Evolutionary conservation across 1,139 yeast genomes (phyloP), one percentile per base, ranked within the genome.

Genomic region (Suhomyces kunorum): DNA sequence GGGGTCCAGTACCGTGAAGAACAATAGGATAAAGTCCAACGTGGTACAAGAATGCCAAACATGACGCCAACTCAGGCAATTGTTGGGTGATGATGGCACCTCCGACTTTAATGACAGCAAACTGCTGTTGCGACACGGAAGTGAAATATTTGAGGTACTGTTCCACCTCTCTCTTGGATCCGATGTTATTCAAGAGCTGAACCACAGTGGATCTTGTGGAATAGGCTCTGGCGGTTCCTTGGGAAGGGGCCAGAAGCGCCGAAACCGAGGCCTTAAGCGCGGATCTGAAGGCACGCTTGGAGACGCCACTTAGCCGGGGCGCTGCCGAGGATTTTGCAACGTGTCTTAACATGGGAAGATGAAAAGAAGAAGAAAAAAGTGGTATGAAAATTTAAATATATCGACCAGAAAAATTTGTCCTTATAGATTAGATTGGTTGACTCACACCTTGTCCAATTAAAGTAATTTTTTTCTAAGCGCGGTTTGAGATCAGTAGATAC

Each of bases 1-100:
- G 99, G 9, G 99, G 99, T 18, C 99, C 99, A 2, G 98, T 92
- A 30, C 99, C 99, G 61, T 92, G 99, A 46, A 94, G 76, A 16
- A 92, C 96, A 48, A 92, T 88, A 15, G 99, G 99, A 58, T 90
- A 92, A 50, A 92, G 78, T 7, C 99, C 99, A 42, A 92, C 96
- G 61, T 94, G 99, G 70, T 92, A 92, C 52, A 92, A 74, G 64
- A 92, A 92, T 6, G 98, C 98, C 48, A 92, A 72, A 58, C 98
- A 90, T 1, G 96, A 87, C 0, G 98, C 98, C 53, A 92, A 73
- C 64, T 92, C 96, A 11, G 89, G 86, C 49, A 94, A 71, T 55
- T 90, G 94, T 56, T 92, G 95, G 36, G 98, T 90, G 61, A 92
- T 92, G 56, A 94, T 90, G 30, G 98, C 99, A 51, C 99, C 99